Evolutionary conservation across 108 stramenopile species (phyloP).

Genomic region (Skeletonema marinoi): DNA sequence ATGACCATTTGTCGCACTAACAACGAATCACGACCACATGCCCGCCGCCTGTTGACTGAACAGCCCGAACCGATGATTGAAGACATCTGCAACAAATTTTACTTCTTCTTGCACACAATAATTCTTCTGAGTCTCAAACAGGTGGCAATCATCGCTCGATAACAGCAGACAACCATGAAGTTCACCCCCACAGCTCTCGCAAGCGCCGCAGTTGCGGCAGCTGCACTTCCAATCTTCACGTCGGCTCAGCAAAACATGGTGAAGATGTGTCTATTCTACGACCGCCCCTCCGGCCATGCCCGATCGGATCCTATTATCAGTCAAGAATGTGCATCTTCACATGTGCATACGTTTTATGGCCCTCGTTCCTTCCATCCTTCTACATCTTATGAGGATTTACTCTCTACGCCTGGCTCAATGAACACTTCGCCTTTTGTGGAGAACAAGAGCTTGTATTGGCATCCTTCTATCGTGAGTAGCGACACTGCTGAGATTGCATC

Average conservation of each 20-base stretch:
- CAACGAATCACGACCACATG: no score
- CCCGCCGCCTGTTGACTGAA: no score
- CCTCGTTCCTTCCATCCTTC: constrained; percentile 9
- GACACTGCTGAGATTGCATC: not conserved
- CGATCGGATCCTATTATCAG: constrained; percentile 13
- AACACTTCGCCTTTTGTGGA: constrained; percentile 19
- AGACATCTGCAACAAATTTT: no score
- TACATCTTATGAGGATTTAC: constrained; percentile 13
- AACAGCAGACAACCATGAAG: not conserved
- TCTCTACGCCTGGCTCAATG: not conserved
- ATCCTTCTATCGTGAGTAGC: constrained; percentile 5
- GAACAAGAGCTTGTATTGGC: constrained; percentile 23
- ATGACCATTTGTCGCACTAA: no score
- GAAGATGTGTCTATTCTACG: constrained; percentile 17
- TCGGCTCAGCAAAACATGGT: not conserved
- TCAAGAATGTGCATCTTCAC: constrained; percentile 10
- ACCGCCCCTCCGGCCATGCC: constrained; percentile 14
- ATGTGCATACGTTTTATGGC: constrained; percentile 23
- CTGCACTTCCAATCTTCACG: not conserved
- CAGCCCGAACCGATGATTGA: no score
- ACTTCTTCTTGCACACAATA: no score
- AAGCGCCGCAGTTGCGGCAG: not conserved
- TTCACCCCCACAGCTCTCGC: not conserved
- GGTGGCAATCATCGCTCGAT: no score
- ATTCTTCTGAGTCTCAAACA: no score